Base-by-base conservation (phyloP, 2,329 filamentous ascomycete genomes). In the Colletotrichum gloeosporioides region DNA sequence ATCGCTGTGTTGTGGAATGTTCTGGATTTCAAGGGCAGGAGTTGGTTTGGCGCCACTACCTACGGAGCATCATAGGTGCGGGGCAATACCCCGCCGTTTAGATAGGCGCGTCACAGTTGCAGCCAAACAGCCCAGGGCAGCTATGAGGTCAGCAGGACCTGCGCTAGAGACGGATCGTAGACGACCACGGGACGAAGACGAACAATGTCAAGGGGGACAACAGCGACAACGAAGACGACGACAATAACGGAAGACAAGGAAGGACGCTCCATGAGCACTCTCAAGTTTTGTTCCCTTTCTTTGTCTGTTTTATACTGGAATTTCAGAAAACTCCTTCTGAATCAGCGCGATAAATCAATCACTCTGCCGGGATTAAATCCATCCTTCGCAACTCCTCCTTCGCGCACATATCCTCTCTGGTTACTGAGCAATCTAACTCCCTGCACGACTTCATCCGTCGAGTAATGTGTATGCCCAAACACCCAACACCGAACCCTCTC, bases 391-490 rank as follows among this genome's bases (percentile, higher is more conserved):
- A 63, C 73, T 18, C 68, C 44, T 6, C 49, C 61, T n/a, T 16
- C 18, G 22, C 44, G 44, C 18, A 85, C 82, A 77, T 88, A 87
- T 5, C 86, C 87, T n/a, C 86, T 81, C 81, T 89, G 87, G 65
- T 89, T 89, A 8, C 84, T 82, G 64, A 89, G 81, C n/a, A 89
- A 66, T 44, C 81, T 81, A 2, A 86, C 82, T 2, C 84, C 83
- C 4, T 82, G 75, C 34, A 78, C 77, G 39, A 77, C 65, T 10
- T 85, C 81, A 65, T 85, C 80, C 3, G 84, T 87, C 5, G 85
- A 86, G 75, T 83, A 88, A 78, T 89, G 88, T 1, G 88, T 90
- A 73, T 89, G 88, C 0, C 88, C 89, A 84, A 89, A 88, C 63
- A 87, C 83, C 87, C 87, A 90, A 7, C 77, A 69, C 13, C 80